phyloP scores from a whole-genome alignment of 1,284 basidiomycete genomes.

The Trametes pubescens region DNA sequence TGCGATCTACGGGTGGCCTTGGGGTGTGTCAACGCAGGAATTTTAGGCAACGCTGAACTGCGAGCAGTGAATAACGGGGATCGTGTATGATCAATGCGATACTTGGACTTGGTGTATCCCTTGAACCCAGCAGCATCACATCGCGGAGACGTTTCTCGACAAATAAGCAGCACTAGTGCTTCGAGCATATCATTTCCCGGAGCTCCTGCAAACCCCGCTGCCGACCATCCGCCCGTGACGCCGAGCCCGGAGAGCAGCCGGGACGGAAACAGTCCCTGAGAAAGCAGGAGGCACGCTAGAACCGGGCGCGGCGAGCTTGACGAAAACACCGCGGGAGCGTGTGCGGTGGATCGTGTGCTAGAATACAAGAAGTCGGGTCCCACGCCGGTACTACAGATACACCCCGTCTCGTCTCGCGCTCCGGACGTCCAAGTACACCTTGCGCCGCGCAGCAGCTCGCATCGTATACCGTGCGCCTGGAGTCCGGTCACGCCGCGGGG shows the following conservation, averaged over 20 bases:
- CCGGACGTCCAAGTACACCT: neutral
- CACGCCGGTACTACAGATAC: neutral
- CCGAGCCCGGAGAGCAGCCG: neutral
- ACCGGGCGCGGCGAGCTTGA: neutral
- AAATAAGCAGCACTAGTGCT: neutral
- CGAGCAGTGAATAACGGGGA: neutral
- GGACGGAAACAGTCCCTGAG: neutral
- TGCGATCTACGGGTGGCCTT: neutral
- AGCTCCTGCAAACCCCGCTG: neutral
- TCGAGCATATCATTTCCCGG: neutral
- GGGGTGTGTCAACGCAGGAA: neutral
- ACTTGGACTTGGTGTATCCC: neutral
- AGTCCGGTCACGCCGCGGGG: conserved; percentile 25
- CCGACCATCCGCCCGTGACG: neutral
- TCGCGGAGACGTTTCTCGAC: neutral
- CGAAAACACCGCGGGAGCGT: neutral
- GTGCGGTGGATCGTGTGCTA: conserved; percentile 11
- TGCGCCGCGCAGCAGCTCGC: neutral
- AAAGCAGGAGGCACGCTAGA: neutral
- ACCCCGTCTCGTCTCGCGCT: neutral
- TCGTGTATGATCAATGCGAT: no score
- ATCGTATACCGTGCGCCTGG: neutral
- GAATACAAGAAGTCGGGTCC: conserved; percentile 28
- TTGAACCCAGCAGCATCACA: neutral
- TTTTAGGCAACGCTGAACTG: neutral